A percentile compares a stretch with the other conserved stretches of the same genome.
phyloP scores from a whole-genome alignment of 1,284 basidiomycete genomes.

The Cystobasidiaceae sp. region DNA sequence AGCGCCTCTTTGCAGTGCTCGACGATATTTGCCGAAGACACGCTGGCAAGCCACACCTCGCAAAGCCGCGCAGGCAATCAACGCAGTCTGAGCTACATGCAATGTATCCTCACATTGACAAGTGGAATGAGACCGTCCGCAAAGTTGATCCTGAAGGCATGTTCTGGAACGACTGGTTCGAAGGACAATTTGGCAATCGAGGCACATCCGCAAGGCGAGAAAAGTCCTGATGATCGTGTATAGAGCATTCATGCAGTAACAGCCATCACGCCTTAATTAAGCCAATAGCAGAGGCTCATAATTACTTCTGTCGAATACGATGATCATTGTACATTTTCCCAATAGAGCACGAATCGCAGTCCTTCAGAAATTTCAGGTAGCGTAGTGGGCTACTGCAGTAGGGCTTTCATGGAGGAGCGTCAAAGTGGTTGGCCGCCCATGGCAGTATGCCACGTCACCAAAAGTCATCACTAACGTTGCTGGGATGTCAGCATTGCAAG shows the following conservation, averaged over 20 bases:
- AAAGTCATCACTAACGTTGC: conserved; percentile 9
- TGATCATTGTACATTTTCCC: too few species aligned
- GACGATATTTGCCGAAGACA: conserved; percentile 3
- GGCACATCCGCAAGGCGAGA: not conserved
- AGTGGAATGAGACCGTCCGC: conserved; percentile 7
- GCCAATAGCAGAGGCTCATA: too few species aligned
- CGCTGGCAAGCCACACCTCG: conserved; percentile 21
- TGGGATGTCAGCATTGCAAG: conserved; percentile 28
- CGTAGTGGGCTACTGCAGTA: too few species aligned
- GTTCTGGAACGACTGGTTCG: conserved; percentile 24
- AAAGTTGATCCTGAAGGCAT: conserved; percentile 14
- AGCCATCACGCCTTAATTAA: too few species aligned
- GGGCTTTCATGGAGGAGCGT: too few species aligned
- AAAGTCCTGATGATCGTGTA: too few species aligned
- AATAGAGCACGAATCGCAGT: too few species aligned
- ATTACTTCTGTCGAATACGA: too few species aligned
- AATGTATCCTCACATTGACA: not conserved
- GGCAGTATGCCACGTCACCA: too few species aligned
- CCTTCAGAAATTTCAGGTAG: too few species aligned
- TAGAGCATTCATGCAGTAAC: too few species aligned
- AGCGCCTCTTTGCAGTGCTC: conserved; percentile 8
- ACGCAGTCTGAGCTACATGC: not conserved
- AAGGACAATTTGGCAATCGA: conserved; percentile 12
- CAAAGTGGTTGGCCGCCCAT: too few species aligned
- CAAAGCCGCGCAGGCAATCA: not conserved